Evolutionary conservation across 345 rosid genomes (phyloP), one percentile per base, ranked within the genome.

Genomic region (Chamaenerion angustifolium): DNA sequence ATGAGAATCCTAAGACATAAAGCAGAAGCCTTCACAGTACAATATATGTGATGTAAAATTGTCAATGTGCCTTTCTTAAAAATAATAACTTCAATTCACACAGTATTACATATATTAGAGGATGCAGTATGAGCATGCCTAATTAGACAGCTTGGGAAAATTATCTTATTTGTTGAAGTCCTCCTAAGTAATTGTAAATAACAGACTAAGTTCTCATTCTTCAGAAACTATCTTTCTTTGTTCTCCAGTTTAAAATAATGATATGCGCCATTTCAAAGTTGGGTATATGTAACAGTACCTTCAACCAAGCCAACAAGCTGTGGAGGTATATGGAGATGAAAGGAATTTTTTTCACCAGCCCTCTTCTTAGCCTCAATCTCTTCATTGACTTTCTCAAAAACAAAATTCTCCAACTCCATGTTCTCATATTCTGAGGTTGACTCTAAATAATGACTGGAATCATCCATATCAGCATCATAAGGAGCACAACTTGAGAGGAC

Each of bases 341-440:
- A 90, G 69, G 98, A 60, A 66, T 78, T 62, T 41, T 59, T 74
- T 63, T 74, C 75, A 49, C 70, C 67, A 19, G 83, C 83, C 68
- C 42, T 71, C 71, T 72, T 83, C 57, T 73, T 71, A 19, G 82
- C 80, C 70, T 86, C 79, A 48, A 80, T 59, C 72, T 80, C 96
- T 65, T 82, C 85, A 23, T 59, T 72, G 49, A 76, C 82, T 74
- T 77, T 84, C 62, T 69, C 75, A 61, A 71, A 71, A 19, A 74
- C 88, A 75, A 76, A 67, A 63, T 68, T 83, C 71, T 88, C 94
- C 60, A 90, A 64, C 45, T 90, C 96, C 96, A 86, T 90, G 62
- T 83, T 85, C 63, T 86, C 95, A 40, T 78, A 71, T 51, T 76
- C 88, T 55, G 79, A 57, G 58, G 56, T 52, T 56, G 76, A 64